Base-by-base conservation (phyloP, 225 moss, liverwort and hornwort genomes). In the Ulota crispa region DNA sequence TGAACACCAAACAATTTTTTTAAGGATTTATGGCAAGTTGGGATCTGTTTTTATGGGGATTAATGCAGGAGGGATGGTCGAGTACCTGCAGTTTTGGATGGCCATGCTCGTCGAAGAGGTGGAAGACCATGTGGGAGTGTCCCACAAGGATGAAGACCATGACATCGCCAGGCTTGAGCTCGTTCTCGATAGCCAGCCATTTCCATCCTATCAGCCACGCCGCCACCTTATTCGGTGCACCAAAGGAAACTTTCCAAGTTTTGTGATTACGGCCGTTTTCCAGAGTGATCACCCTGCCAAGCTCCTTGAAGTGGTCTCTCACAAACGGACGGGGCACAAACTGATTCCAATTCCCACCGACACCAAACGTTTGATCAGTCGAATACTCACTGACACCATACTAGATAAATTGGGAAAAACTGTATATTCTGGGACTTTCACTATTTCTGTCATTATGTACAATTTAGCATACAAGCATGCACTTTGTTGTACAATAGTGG, bases 121-220 rank as follows among this genome's bases (percentile, higher is more conserved):
- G 81, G 75, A 89, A 86, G 27, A 28, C 66, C 55, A 89, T 81
- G 66, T 76, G 66, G n/a, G 86, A 89, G 9, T 81, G 9, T 26
- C 64, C 75, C 12, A 78, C 76, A 1, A 84, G 78, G 60, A 84
- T 55, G 75, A 89, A 86, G 64, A 89, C 47, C 80, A 86, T 75
- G 61, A 71, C 78, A 20, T 89, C 83, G 9, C 86, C 86, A 54
- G 81, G 26, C 3, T 16, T 27, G 53, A 89, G 83, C 60, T 55
- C 9, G 21, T 84, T 79, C 23, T 45, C 81, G 2, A 10, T 34
- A 42, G 78, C 74, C 39, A 89, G 43, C 61, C 16, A n/a, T 42
- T 69, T 56, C 89, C 89, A 84, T 47, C 86, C 81, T 84, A 75
- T 81, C 80, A 76, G 23, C 81, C 86, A 86, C 16, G 60, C 32